Base-by-base conservation (phyloP, 345 rosid species). In the Crucihimalaya himalaica region DNA sequence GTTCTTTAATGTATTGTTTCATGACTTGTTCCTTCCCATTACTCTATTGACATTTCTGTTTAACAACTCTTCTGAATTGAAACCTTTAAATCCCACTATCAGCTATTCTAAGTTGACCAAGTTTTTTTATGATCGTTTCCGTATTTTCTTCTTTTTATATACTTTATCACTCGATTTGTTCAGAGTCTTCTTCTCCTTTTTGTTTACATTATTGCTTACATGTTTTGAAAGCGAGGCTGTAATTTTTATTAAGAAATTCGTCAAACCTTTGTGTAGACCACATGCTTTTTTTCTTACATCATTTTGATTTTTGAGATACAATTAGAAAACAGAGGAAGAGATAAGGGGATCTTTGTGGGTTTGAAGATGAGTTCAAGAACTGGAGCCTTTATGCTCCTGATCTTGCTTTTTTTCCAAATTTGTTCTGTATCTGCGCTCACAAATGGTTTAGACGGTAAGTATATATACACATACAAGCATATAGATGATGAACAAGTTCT, bases 281-380 rank as follows among this genome's bases (percentile, higher is more conserved):
- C 56, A 66, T 53, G 53, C 28, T 19, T 63, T 50, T 43, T 21
- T 62, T 55, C 62, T 29, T 45, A 60, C 4, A 11, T 15, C n/a
- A n/a, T n/a, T n/a, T n/a, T n/a, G n/a, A 18, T 1, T 2, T 39
- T 54, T 23, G 46, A 7, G 14, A 15, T 5, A 64, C 11, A 46
- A 45, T 28, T 10, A 55, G 6, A 57, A n/a, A 34, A 29, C 27
- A 48, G 19, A 18, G 34, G 61, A 76, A 64, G 19, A 53, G 32
- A 68, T 55, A 23, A 66, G 31, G 60, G 16, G 15, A 53, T 57
- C 29, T 67, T 74, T 69, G 51, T 31, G 28, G 68, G 31, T 45
- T 16, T 63, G 77, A 53, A 54, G 68, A 81, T 83, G 88, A 78
- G 63, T 75, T 52, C 82, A 48, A 76, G 78, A 66, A 54, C 34